phyloP scores from a whole-genome alignment of 805 yeast genomes.

The Isabelozyma gotoi region DNA sequence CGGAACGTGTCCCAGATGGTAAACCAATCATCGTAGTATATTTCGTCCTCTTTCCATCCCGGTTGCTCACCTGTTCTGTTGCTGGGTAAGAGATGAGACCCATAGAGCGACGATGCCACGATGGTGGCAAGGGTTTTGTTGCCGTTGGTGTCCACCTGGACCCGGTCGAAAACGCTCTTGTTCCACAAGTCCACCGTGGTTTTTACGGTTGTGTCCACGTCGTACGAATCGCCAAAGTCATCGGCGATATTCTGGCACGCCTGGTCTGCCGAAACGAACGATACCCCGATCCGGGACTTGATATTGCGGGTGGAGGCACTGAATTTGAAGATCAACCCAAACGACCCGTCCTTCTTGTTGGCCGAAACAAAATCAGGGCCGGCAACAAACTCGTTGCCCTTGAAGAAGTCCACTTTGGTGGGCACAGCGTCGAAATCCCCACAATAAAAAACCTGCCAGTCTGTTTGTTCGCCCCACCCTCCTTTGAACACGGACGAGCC shows the following conservation, averaged over 20 bases:
- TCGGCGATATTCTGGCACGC: conserved; percentile 21
- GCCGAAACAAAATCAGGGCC: not conserved
- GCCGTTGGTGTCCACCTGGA: conserved; percentile 10
- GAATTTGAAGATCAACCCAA: conserved; percentile 25
- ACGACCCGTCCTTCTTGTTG: conserved; percentile 10
- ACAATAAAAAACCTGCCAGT: conserved; percentile 28
- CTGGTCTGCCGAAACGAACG: conserved; percentile 25
- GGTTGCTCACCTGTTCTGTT: conserved; percentile 33
- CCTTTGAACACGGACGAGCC: conserved; percentile 24
- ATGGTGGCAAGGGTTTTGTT: conserved; percentile 9
- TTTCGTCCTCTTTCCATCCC: conserved; percentile 20
- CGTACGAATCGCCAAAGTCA: conserved; percentile 14
- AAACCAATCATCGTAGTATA: conserved; percentile 35
- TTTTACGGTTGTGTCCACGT: conserved; percentile 12
- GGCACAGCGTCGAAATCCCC: conserved; percentile 24
- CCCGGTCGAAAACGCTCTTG: conserved; percentile 22
- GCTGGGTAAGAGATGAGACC: conserved; percentile 28
- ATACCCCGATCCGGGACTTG: conserved; percentile 24
- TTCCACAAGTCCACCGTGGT: conserved; percentile 18
- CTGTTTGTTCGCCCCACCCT: conserved; percentile 30
- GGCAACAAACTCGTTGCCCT: conserved; percentile 2
- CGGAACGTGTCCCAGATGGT: conserved; percentile 42
- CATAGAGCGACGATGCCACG: conserved; percentile 26
- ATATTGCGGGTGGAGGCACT: conserved; percentile 4
- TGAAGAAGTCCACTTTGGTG: conserved; percentile 10